These are phyloP conservation scores for Hordeum marinum DNA, from an alignment of 176 grass and related monocot genomes.

Conservation along the genomic window DNA sequence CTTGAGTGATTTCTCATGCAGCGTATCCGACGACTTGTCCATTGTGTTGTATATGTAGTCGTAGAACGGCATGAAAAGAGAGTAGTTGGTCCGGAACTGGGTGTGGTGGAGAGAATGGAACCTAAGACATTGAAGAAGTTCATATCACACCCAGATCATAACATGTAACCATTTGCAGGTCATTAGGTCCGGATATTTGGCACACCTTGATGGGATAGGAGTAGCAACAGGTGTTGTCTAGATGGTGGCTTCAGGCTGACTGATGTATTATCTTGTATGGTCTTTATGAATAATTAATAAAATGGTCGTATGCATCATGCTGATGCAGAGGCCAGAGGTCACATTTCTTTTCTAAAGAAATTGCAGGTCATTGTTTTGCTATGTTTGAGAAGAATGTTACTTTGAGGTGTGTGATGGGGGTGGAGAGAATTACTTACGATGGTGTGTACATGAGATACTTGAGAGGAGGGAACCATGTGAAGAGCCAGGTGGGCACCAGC, in stretches of 20 bases:
- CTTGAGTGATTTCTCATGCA: constrained; percentile 47
- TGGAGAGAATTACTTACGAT: constrained; percentile 41
- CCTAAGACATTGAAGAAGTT: constrained; percentile 10
- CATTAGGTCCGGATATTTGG: too few species aligned
- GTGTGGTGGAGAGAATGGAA: constrained; percentile 77
- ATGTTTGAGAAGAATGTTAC: too few species aligned
- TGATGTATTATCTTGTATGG: too few species aligned
- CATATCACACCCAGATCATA: neutral
- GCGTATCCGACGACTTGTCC: constrained; percentile 59
- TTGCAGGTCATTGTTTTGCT: too few species aligned
- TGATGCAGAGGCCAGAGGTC: too few species aligned
- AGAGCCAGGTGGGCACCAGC: constrained; percentile 53
- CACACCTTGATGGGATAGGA: too few species aligned
- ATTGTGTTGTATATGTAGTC: constrained; percentile 65
- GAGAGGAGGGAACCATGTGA: constrained; percentile 51
- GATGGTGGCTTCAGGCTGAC: too few species aligned
- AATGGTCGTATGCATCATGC: too few species aligned
- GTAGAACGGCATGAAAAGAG: constrained; percentile 75
- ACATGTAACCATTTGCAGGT: neutral
- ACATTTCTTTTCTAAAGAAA: too few species aligned
- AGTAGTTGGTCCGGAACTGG: constrained; percentile 70
- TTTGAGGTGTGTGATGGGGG: too few species aligned
- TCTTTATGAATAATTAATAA: too few species aligned
- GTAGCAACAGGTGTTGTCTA: too few species aligned
- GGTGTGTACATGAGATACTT: constrained; percentile 82